Conservation (phyloP, 2,329 filamentous ascomycete genomes). For the Colletotrichum incanum region DNA sequence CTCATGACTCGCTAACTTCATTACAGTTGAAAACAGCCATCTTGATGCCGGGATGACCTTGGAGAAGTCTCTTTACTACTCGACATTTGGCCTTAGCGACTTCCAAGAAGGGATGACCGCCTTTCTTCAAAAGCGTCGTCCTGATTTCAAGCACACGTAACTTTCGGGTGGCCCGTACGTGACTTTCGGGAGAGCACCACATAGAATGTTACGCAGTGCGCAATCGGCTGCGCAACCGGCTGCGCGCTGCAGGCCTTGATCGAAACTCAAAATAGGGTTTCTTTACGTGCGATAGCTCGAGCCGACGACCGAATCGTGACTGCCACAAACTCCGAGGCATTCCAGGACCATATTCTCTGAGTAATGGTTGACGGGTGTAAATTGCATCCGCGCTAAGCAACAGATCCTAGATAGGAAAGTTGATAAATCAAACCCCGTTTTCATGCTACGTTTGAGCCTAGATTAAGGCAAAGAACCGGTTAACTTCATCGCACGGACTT, state of each 20-base stretch:
- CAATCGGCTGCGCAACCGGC: too few species aligned
- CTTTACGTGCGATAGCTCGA: neutral
- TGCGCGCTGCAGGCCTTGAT: neutral
- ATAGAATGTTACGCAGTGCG: neutral
- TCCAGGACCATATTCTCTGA: neutral
- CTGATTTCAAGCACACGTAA: conserved; percentile 46
- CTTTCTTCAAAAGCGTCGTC: conserved; percentile 57
- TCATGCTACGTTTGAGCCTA: neutral
- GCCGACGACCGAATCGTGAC: neutral
- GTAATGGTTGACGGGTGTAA: neutral
- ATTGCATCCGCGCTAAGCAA: neutral
- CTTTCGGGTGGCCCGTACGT: conserved; percentile 19
- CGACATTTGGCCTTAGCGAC: conserved; percentile 56
- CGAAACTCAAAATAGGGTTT: neutral
- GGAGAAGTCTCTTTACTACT: conserved; percentile 56
- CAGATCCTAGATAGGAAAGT: conserved; percentile 14
- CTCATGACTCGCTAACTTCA: conserved; percentile 44
- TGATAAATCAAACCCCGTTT: neutral
- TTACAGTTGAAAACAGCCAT: conserved; percentile 58
- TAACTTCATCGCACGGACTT: neutral
- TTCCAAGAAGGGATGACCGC: conserved; percentile 59
- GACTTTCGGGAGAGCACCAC: conserved; percentile 17
- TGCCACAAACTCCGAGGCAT: neutral
- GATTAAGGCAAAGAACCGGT: conserved; percentile 22
- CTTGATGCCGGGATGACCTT: conserved; percentile 57